A percentile compares a stretch with the other conserved stretches of the same genome.
phyloP scores from a whole-genome alignment of 179 eudicot genomes.

The Spergularia azorica region DNA sequence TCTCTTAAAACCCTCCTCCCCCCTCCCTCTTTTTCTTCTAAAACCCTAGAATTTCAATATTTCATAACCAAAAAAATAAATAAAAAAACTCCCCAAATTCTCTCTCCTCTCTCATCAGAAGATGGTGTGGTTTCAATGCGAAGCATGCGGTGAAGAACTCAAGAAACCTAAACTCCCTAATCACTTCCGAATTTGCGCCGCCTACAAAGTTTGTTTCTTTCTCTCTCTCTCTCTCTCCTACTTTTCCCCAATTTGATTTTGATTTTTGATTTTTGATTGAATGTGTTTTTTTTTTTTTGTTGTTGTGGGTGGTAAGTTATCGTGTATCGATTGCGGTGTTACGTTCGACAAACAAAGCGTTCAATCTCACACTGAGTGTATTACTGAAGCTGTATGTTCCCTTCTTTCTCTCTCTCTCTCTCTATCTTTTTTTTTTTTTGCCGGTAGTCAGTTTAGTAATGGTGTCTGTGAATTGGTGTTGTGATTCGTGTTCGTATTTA shows the following conservation, averaged over 20 bases:
- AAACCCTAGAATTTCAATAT: no score
- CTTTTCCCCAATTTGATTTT: neutral
- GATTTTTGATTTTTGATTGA: neutral
- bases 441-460: no score
- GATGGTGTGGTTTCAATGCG: conserved; percentile 99
- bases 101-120: neutral
- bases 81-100: no score
- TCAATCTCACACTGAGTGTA: conserved; percentile 84
- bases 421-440: neutral
- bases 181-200: conserved; percentile 77
- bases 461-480: neutral
- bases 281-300: neutral
- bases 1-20: no score
- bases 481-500: no score
- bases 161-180: conserved; percentile 81
- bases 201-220: conserved; percentile 45
- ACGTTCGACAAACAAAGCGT: conserved; percentile 62
- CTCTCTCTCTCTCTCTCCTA: neutral
- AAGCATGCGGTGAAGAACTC: conserved; percentile 80
- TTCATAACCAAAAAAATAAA: no score
- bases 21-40: no score
- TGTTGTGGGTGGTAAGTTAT: conserved; percentile 40
- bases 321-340: conserved; percentile 87
- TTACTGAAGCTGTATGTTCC: conserved; percentile 70
- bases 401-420: neutral